A percentile compares a stretch with the other conserved stretches of the same genome.
Conservation (phyloP, 805 yeast genomes). For the Blastobotrys chiropterorum region DNA sequence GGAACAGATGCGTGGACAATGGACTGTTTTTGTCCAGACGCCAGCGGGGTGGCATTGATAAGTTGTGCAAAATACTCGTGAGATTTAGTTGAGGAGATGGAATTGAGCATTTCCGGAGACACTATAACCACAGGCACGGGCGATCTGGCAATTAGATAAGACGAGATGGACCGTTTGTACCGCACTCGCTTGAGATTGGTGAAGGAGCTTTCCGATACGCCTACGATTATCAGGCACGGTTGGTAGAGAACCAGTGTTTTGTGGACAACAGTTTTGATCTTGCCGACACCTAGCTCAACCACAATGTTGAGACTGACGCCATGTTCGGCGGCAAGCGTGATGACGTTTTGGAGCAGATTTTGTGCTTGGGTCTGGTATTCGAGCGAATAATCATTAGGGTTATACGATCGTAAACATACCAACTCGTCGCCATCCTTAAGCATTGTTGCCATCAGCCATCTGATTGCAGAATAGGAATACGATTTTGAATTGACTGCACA, state of each 20-base stretch:
- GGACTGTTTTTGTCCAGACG: background rate
- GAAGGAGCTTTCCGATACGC: slow-evolving; percentile 38
- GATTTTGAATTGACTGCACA: slow-evolving; percentile 15
- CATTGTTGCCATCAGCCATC: slow-evolving; percentile 16
- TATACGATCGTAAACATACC: slow-evolving; percentile 16
- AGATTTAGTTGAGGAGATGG: background rate
- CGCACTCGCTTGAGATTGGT: slow-evolving; percentile 57
- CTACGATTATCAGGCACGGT: slow-evolving; percentile 51
- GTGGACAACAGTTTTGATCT: slow-evolving; percentile 48
- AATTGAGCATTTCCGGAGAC: slow-evolving; percentile 31
- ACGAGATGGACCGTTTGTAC: slow-evolving; percentile 46
- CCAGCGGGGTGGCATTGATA: background rate
- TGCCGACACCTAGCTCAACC: slow-evolving; percentile 57
- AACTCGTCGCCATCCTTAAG: slow-evolving; percentile 22
- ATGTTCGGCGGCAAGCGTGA: slow-evolving; percentile 9
- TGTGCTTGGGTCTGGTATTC: slow-evolving; percentile 18
- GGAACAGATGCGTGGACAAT: background rate
- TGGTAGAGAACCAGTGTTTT: slow-evolving; percentile 56
- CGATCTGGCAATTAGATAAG: slow-evolving; percentile 55
- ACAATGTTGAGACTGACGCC: slow-evolving; percentile 31
- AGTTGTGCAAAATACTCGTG: slow-evolving; percentile 3
- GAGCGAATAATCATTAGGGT: slow-evolving; percentile 3
- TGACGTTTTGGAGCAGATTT: slow-evolving; percentile 9
- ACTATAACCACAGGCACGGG: slow-evolving; percentile 63
- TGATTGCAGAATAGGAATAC: slow-evolving; percentile 14